A percentile compares a stretch with the other conserved stretches of the same genome.
phyloP scores from a whole-genome alignment of 2,329 filamentous ascomycete species.

The Stagonosporopsis cucurbitacearum region DNA sequence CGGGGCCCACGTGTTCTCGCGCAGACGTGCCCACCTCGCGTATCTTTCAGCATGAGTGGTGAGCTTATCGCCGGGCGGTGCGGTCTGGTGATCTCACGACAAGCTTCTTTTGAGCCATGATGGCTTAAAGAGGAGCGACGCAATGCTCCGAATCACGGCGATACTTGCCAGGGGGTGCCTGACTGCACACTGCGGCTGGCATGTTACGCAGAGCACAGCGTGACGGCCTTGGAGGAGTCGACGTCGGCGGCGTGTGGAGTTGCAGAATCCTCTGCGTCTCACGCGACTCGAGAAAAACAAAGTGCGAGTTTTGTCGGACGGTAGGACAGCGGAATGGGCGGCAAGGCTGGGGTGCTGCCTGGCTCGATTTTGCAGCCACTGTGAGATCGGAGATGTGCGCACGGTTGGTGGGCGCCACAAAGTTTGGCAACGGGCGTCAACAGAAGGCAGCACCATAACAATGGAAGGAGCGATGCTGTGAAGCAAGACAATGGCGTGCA shows the following conservation, averaged over 20 bases:
- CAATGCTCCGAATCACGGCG: background rate
- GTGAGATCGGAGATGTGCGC: slow-evolving; percentile 18
- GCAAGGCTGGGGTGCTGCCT: slow-evolving; percentile 15
- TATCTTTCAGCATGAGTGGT: slow-evolving; percentile 2
- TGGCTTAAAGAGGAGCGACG: slow-evolving; percentile 6
- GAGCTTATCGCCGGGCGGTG: slow-evolving; percentile 12
- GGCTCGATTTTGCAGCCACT: slow-evolving; percentile 7
- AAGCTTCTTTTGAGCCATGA: slow-evolving; percentile 2
- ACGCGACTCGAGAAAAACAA: slow-evolving; percentile 14
- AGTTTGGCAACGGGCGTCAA: slow-evolving; percentile 13
- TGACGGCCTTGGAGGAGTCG: slow-evolving; percentile 13
- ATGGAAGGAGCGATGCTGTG: background rate
- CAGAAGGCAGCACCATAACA: slow-evolving; percentile 9
- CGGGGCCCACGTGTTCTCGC: slow-evolving; percentile 18
- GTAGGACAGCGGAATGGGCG: slow-evolving; percentile 12
- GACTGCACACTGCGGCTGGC: slow-evolving; percentile 3
- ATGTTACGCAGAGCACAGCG: slow-evolving; percentile 18
- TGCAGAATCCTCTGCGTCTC: slow-evolving; percentile 1
- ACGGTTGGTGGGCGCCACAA: slow-evolving; percentile 14
- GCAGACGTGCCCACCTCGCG: slow-evolving; percentile 17
- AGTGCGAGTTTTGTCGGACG: slow-evolving; percentile 5
- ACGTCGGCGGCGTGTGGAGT: slow-evolving; percentile 11
- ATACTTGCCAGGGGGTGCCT: slow-evolving; percentile 8
- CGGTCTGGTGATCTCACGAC: slow-evolving; percentile 12
- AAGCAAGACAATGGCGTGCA: background rate